Evolutionary conservation across 176 grass and related monocot genomes (phyloP), one percentile per base, ranked within the genome.

Genomic region (Canna indica): DNA sequence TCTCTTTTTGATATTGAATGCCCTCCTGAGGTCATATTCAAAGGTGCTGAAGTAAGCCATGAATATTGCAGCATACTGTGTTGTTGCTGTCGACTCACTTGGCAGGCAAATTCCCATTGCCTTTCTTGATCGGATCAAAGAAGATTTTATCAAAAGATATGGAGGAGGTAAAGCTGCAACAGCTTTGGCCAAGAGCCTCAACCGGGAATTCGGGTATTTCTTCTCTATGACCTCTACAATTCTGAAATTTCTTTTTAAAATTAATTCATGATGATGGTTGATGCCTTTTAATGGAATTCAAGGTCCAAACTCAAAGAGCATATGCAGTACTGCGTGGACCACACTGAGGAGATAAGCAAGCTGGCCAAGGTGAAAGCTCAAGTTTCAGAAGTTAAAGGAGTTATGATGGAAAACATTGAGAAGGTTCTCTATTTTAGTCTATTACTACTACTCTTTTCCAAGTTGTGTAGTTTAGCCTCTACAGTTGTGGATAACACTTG

Each of bases 51-150:
- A 62, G 58, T 30, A 32, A 61, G 3, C 27, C 29, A 17, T 62
- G 59, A 62, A 62, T 31, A 32, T 34, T 62, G 59, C 59, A 62
- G 59, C 59, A 62, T 62, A 62, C 15, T 62, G 59, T 62, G 59
- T 62, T 31, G 29, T 62, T 33, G 59, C 59, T 62, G 30, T 34
- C 1, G 59, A 62, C 8, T 13, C 59, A 17, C 14, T 62, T 33
- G 59, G 59, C 59, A 62, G 59, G 59, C 59, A 62, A 62, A 32
- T 62, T 34, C 13, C 27, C 59, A 34, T 33, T 29, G 59, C 28
- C 13, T 62, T 62, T 11, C 59, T 62, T 17, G 59, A 62, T 31
- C 32, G 59, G 59, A 62, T 62, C 59, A 62, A 62, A 16, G 59
- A 62, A 17, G 59, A 62, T 32, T 62, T 62, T 17, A 33, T 33